Evolutionary conservation across 2,329 filamentous ascomycete species (phyloP).

Genomic region (Hymenoscyphus fructigenus): DNA sequence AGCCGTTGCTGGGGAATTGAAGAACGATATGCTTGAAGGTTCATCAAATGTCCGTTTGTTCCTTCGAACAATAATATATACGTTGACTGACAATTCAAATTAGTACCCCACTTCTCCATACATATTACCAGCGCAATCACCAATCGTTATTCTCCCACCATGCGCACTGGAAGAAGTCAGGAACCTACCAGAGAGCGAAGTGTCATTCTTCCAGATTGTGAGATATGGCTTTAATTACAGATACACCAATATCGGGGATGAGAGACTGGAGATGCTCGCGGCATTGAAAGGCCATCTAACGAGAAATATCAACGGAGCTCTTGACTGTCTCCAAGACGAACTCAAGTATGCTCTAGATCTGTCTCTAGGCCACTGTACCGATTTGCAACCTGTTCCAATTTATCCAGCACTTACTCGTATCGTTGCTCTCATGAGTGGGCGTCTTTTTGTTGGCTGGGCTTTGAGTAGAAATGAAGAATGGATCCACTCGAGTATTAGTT

Average conservation of each 20-base stretch:
- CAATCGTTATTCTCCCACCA: constrained; percentile 29
- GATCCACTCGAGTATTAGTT: constrained; percentile 24
- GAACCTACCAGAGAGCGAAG: constrained; percentile 27
- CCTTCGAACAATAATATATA: too few relatives aligned
- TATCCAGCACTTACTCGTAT: constrained; percentile 40
- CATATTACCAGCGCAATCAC: constrained; percentile 4
- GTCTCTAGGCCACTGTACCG: constrained; percentile 29
- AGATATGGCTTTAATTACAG: constrained; percentile 17
- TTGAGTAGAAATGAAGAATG: constrained; percentile 31
- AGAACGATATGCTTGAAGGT: background rate
- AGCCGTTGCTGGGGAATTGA: background rate
- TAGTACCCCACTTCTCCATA: too few relatives aligned
- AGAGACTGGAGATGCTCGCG: constrained; percentile 15
- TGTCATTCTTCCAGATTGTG: constrained; percentile 26
- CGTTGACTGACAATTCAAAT: too few relatives aligned
- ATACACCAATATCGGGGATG: constrained; percentile 27
- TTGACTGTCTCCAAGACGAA: constrained; percentile 31
- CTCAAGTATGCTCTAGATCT: constrained; percentile 23
- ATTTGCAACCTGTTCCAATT: constrained; percentile 36
- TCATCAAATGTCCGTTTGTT: too few relatives aligned
- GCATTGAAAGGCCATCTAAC: constrained; percentile 31
- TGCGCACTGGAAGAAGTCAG: constrained; percentile 26
- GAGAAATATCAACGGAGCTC: constrained; percentile 22
- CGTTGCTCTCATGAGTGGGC: constrained; percentile 41
- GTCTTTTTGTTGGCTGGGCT: constrained; percentile 30